Evolutionary conservation across 139 green algal genomes (phyloP), one percentile per base, ranked within the genome.

Genomic region (Chlorella sp.): DNA sequence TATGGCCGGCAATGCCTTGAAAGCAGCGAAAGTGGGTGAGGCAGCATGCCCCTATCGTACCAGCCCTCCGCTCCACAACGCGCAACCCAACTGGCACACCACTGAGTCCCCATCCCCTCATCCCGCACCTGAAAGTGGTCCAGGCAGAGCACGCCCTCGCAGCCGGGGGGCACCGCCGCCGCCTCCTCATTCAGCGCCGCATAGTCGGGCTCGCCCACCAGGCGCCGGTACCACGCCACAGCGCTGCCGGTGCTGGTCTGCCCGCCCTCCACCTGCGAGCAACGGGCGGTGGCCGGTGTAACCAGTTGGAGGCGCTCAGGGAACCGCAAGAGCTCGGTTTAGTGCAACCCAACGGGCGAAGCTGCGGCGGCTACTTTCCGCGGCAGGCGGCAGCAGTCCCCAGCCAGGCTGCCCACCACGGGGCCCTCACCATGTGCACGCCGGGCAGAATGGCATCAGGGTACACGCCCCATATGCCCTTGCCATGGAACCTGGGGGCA

Each of bases 401-500:
- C n/a, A n/a, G n/a, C n/a, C n/a, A n/a, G n/a, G n/a, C n/a, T n/a
- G n/a, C n/a, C n/a, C n/a, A n/a, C n/a, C n/a, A n/a, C n/a, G n/a
- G n/a, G n/a, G n/a, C n/a, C n/a, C 75, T 34, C 75, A 82, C 86
- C 32, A 96, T 88, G 80, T 95, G 88, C 36, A 92, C 34, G 0
- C 92, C 92, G 5, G 93, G 91, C 56, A 96, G 84, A 8, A 97
- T 76, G 36, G 89, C 91, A 62, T 92, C 86, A 20, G 72, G 30
- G 86, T 97, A 97, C 7, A 90, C 93, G 38, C 94, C 94, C 87
- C 93, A 97, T 24, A 97, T 93, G 41, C 94, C 94, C 2, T 20
- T 60, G 36, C 90, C 93, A 58, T 93, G 86, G 48, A 96, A 88
- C 2, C 84, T 87, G 73, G 36, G n/a, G 13, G 4, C n/a, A 38